These are phyloP conservation scores for cucumber (Cucumis sativus) DNA, from an alignment of 306 rosid species.

Conservation along the genomic window DNA sequence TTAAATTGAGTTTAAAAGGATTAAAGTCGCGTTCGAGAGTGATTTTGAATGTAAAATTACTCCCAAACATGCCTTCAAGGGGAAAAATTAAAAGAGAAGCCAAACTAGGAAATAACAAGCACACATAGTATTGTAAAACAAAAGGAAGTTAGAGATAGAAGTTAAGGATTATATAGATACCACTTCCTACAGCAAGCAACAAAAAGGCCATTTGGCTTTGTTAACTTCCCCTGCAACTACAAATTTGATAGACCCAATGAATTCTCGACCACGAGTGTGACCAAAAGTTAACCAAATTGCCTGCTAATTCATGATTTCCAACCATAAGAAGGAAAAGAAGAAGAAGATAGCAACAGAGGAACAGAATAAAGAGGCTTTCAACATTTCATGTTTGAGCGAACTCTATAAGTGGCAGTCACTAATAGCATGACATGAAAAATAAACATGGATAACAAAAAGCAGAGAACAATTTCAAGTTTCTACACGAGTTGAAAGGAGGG, in stretches of 20 bases:
- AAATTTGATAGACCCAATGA: not conserved
- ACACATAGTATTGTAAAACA: not conserved
- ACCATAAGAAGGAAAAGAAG: not conserved
- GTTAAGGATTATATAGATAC: not conserved
- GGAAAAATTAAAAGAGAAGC: not conserved
- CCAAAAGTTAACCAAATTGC: not conserved
- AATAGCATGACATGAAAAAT: constrained; percentile 6
- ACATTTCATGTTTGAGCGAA: constrained; percentile 6
- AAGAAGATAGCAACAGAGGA: not conserved
- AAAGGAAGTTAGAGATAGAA: not conserved
- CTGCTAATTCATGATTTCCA: not conserved
- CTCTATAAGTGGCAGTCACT: constrained; percentile 6
- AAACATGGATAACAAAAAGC: constrained; percentile 5
- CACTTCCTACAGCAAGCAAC: not conserved
- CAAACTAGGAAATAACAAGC: not conserved
- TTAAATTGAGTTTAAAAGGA: no score
- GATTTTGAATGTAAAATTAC: not conserved
- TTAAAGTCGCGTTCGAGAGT: not conserved
- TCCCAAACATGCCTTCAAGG: no score
- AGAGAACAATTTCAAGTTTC: constrained; percentile 5
- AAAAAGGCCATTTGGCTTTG: not conserved
- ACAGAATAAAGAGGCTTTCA: not conserved
- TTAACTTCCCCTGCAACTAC: not conserved
- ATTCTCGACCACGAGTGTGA: not conserved
- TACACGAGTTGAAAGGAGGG: constrained; percentile 7